A percentile compares a stretch with the other conserved stretches of the same genome.
Evolutionary conservation across 192 early-diverging fungal species (phyloP).

Genomic region (Podila verticillata): DNA sequence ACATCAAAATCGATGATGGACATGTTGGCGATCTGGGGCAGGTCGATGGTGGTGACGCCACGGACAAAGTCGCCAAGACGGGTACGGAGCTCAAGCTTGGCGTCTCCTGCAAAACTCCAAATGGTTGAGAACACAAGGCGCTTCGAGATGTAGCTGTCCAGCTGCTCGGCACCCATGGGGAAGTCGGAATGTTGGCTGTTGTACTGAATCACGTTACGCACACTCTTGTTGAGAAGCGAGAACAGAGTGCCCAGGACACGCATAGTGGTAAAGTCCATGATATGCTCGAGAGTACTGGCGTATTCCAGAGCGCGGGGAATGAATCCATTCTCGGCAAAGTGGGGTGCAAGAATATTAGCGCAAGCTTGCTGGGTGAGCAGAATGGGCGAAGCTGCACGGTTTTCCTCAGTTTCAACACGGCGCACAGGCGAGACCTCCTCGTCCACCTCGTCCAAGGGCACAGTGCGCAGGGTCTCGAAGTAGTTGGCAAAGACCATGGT

Average conservation of each 20-base stretch:
- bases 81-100: conserved; percentile 74
- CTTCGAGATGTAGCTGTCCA: conserved; percentile 84
- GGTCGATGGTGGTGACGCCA: conserved; percentile 75
- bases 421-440: conserved; percentile 66
- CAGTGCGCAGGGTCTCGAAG: conserved; percentile 76
- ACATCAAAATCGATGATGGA: conserved; percentile 94
- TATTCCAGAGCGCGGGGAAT: conserved; percentile 76
- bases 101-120: conserved; percentile 97
- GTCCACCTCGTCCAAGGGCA: conserved; percentile 84
- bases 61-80: conserved; percentile 86
- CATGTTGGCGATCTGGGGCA: conserved; percentile 64
- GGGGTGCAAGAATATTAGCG: conserved; percentile 75
- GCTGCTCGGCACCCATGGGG: conserved; percentile 81
- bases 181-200: conserved; percentile 95
- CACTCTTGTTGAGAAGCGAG: conserved; percentile 90
- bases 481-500: conserved; percentile 87
- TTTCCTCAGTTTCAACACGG: conserved; percentile 50
- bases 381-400: conserved; percentile 63
- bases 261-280: conserved; percentile 97
- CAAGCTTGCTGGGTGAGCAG: conserved; percentile 80
- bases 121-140: conserved; percentile 84
- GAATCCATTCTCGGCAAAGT: conserved; percentile 80
- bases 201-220: conserved; percentile 87
- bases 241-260: conserved; percentile 89
- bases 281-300: conserved; percentile 83